phyloP scores from a whole-genome alignment of 1,284 basidiomycete genomes.

The Mycosarcoma maydis region DNA sequence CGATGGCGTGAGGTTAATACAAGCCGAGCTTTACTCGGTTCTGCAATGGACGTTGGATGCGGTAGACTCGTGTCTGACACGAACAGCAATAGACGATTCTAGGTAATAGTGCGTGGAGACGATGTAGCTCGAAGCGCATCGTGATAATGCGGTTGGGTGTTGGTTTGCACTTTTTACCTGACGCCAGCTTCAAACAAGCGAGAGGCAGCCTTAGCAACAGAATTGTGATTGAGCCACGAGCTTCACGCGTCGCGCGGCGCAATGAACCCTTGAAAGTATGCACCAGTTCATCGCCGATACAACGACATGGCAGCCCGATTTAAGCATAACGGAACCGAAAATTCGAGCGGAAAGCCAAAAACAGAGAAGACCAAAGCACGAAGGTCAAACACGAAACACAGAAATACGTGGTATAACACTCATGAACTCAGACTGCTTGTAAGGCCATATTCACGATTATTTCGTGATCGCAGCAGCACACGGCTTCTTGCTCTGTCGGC shows the following conservation, averaged over 20 bases:
- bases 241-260: conserved; percentile 45
- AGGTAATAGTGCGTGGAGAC: too few relatives aligned
- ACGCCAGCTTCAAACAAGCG: conserved; percentile 1
- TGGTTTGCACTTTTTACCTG: conserved; percentile 24
- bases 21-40: too few relatives aligned
- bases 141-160: too few relatives aligned
- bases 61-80: too few relatives aligned
- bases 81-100: too few relatives aligned
- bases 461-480: conserved; percentile 34
- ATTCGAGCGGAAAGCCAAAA: too few relatives aligned
- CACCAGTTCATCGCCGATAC: conserved; percentile 17
- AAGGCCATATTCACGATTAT: too few relatives aligned
- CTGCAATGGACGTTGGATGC: too few relatives aligned
- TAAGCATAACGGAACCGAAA: conserved; percentile 5
- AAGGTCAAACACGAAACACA: conserved; percentile 9
- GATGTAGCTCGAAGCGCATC: too few relatives aligned
- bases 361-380: too few relatives aligned
- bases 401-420: too few relatives aligned
- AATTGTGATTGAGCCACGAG: background rate
- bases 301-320: background rate
- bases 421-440: conserved; percentile 5
- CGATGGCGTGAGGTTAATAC: background rate
- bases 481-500: background rate
- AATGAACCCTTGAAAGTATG: background rate
- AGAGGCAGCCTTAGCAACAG: too few relatives aligned